Evolutionary conservation across 2,329 filamentous ascomycete species (phyloP).

Genomic region (Ciborinia camelliae): DNA sequence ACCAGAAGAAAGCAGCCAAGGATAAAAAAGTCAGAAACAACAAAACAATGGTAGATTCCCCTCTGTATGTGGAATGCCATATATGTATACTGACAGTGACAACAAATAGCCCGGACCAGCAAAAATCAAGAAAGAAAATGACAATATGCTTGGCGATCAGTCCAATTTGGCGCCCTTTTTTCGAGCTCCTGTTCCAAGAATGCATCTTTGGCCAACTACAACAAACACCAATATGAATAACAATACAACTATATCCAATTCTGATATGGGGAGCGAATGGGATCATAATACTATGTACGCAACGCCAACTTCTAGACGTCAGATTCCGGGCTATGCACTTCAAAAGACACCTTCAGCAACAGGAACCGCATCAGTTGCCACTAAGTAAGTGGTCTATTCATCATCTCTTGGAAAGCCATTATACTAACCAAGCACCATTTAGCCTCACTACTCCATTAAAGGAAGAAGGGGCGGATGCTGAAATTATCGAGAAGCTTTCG

Average conservation of each 20-base stretch:
- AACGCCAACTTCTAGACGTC: slow-evolving; percentile 33
- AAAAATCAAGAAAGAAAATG: slow-evolving; percentile 26
- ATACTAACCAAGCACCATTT: not conserved
- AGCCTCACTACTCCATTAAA: slow-evolving; percentile 33
- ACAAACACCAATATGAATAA: slow-evolving; percentile 6
- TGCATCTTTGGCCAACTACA: slow-evolving; percentile 34
- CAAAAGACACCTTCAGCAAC: slow-evolving; percentile 14
- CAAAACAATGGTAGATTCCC: slow-evolving; percentile 1
- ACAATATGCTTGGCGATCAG: slow-evolving; percentile 7
- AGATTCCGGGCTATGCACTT: slow-evolving; percentile 30
- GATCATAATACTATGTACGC: slow-evolving; percentile 27
- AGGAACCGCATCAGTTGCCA: slow-evolving; percentile 22
- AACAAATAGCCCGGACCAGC: not conserved
- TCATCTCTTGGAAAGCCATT: not conserved
- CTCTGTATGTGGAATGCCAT: not conserved
- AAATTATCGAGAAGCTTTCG: slow-evolving; percentile 27
- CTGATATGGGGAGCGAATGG: slow-evolving; percentile 26
- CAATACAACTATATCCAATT: slow-evolving; percentile 12
- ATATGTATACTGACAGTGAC: not conserved
- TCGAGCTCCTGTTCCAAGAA: slow-evolving; percentile 35
- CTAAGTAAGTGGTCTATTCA: slow-evolving; percentile 24
- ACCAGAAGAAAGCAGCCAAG: slow-evolving; percentile 55
- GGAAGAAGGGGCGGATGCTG: slow-evolving; percentile 19
- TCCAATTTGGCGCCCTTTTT: slow-evolving; percentile 26
- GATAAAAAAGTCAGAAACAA: slow-evolving; percentile 31